Evolutionary conservation across 164 flowering plant genomes (phyloP).

Genomic region (Liquidambar formosana): DNA sequence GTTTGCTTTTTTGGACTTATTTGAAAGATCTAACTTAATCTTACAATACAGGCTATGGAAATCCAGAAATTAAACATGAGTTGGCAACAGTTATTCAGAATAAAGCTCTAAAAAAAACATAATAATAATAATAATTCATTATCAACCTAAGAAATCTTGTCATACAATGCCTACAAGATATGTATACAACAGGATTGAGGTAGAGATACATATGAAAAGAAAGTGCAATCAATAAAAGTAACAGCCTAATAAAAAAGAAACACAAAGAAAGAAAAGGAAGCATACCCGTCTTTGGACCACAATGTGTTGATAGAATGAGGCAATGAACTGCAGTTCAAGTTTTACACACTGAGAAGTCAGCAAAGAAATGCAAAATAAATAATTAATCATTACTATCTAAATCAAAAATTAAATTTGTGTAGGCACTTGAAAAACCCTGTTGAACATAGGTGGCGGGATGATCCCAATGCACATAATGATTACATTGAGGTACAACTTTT

Average conservation of each 20-base stretch:
- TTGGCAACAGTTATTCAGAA: background rate
- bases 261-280: constrained; percentile 5
- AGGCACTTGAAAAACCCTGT: too few species aligned
- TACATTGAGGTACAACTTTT: background rate
- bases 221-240: background rate
- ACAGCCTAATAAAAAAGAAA: background rate
- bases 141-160: background rate
- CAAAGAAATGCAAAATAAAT: constrained; percentile 2
- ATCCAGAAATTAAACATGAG: background rate
- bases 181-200: background rate
- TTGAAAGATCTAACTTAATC: background rate
- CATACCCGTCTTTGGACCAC: constrained; percentile 96
- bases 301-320: constrained; percentile 94
- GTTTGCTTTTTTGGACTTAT: too few species aligned
- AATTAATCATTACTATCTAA: background rate
- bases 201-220: background rate
- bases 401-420: background rate
- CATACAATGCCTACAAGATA: background rate
- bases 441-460: too few species aligned
- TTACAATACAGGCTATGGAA: background rate
- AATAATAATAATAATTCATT: too few species aligned
- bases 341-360: constrained; percentile 14
- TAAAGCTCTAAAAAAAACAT: background rate
- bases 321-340: constrained; percentile 68
- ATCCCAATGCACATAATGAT: too few species aligned